Conservation (phyloP, 2,329 filamentous ascomycete genomes). For the Pseudogymnoascus pannorum region DNA sequence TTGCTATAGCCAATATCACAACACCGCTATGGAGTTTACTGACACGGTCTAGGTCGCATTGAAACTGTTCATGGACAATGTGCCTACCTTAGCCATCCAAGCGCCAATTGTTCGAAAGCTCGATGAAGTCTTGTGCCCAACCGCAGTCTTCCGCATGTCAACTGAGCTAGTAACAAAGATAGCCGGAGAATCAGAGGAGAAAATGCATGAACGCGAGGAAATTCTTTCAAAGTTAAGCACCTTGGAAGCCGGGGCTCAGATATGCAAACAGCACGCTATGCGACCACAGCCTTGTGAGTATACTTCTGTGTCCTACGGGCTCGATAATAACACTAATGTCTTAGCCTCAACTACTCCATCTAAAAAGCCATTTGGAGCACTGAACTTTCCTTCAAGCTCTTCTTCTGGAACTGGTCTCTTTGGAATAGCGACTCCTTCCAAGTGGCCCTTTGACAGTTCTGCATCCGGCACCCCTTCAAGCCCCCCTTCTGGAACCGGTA, state of each 20-base stretch:
- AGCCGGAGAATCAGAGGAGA: conserved; percentile 18
- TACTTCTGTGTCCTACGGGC: not conserved
- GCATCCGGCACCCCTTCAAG: not conserved
- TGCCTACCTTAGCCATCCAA: conserved; percentile 18
- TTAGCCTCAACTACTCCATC: not conserved
- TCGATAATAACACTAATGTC: not conserved
- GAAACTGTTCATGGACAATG: conserved; percentile 20
- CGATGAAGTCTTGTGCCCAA: conserved; percentile 18
- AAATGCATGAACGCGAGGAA: conserved; percentile 13
- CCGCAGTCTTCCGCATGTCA: conserved; percentile 17
- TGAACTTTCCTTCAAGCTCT: not conserved
- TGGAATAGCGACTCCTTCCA: not conserved
- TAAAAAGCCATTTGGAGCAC: no score
- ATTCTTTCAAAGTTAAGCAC: conserved; percentile 14
- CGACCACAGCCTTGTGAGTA: not conserved
- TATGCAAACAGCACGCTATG: conserved; percentile 19
- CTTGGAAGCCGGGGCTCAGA: conserved; percentile 17
- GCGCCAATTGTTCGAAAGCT: conserved; percentile 17
- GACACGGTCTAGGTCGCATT: conserved; percentile 16
- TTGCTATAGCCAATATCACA: conserved; percentile 5
- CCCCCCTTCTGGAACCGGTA: not conserved
- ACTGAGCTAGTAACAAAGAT: conserved; percentile 13
- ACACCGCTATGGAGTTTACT: not conserved
- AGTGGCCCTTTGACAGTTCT: not conserved
- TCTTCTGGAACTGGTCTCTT: not conserved